Base-by-base conservation (phyloP, 306 rosid species). In the Ceratonia siliqua region DNA sequence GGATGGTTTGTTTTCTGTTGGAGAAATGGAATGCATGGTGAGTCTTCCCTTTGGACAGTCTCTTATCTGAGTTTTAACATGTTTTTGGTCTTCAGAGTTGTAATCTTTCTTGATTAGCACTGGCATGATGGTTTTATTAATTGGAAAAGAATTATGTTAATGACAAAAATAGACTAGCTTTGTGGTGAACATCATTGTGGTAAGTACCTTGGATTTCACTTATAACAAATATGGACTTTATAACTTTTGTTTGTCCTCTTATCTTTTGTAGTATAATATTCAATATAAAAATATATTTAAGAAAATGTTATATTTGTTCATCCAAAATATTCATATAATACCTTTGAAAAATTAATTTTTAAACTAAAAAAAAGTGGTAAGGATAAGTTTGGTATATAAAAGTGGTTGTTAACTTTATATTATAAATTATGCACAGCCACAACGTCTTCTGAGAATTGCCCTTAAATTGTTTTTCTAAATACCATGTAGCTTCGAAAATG, bases 21-120 rank as follows among this genome's bases (percentile, higher is more conserved):
- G 98, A 74, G 98, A 93, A 83, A 93, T 90, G 98, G 98, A 90
- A 86, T 93, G 98, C 87, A 93, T 93, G 98, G 98, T 93, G 76
- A 86, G 91, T 78, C 28, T 72, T 78, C 78, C 81, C 68, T 69
- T 76, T 33, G 15, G 75, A 25, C 65, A 27, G 22, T 82, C 41
- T 39, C 15, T 67, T 63, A 36, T 24, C 30, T 59, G 74, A 66
- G 42, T 41, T 68, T 49, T 15, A 14, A 70, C 24, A 15, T 68
- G 46, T 52, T 82, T 53, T 39, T 56, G 35, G 61, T 62, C 41
- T 53, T 68, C 35, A 45, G 56, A 15, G 42, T 54, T 33, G 53
- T 73, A 38, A 35, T 38, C 18, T 78, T 74, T 36, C 72, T 20
- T 48, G 68, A 39, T 74, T 62, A 41, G 28, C 48, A 43, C 63